Evolutionary conservation across 139 green algal genomes (phyloP), one percentile per base, ranked within the genome.

Genomic region (Gonium pectorale): DNA sequence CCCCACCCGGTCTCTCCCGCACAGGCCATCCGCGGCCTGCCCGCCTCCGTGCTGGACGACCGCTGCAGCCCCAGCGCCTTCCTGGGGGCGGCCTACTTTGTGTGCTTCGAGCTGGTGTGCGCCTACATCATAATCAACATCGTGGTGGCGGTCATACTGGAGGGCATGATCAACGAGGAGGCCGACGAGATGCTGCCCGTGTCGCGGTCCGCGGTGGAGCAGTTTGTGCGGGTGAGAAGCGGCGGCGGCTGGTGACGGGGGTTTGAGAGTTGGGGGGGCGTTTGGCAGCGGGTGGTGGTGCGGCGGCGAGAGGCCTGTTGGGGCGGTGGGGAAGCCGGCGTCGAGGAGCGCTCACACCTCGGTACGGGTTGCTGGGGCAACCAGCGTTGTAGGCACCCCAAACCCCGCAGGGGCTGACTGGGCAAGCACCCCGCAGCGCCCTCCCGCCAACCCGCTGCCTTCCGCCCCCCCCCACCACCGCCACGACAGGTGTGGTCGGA

Each of bases 81-180:
- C 29, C 66, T 79, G 4, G 81, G 89, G 22, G 75, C 94, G 33
- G 31, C 94, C 43, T 97, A 93, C 89, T 97, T 95, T 81, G 89
- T 86, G 68, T 85, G 38, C 46, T 97, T 94, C 75, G 85, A 94
- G 26, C 19, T 95, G 21, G 52, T 95, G 37, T 93, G 88, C 78
- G 80, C 83, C 33, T 90, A 95, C 71, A 81, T 97, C n/a, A 59
- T 97, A 75, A 77, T 95, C n/a, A 94, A 97, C 77, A 84, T 96
- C 49, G 89, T 96, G 19, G 94, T 96, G 8, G 80, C 33, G 0
- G 54, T 86, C 7, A 21, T 86, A 40, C 52, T 86, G 80, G 80
- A 86, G 11, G 72, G 72, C 68, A 69, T 86, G 9, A 46, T 21
- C 13, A 4, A 43, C 17, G 63, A n/a, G 63, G 40, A 51, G 24